Evolutionary conservation across 129 eudicot genomes (phyloP).

Genomic region (Chrysanthemum makinoi): DNA sequence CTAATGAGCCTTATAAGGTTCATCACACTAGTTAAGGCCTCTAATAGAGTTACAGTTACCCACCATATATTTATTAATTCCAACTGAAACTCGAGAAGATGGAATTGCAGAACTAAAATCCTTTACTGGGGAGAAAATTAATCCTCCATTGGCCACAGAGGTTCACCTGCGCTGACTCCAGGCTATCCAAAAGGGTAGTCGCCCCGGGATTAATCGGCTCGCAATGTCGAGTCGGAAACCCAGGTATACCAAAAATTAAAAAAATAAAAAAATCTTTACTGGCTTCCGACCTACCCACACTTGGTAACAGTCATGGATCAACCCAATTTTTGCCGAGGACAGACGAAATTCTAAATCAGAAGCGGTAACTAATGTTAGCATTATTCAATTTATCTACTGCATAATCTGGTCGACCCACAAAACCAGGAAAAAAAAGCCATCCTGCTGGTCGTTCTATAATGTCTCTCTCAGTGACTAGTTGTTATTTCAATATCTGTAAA

Average conservation of each 20-base stretch:
- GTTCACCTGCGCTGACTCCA: too few relatives aligned
- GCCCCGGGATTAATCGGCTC: too few relatives aligned
- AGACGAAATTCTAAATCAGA: slow-evolving; percentile 14
- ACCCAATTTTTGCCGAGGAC: slow-evolving; percentile 31
- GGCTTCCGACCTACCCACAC: slow-evolving; percentile 14
- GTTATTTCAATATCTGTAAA: slow-evolving; percentile 26
- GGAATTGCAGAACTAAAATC: not conserved
- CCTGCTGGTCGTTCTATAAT: slow-evolving; percentile 42
- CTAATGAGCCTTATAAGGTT: slow-evolving; percentile 11
- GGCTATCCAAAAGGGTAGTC: too few relatives aligned
- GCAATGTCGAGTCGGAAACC: too few relatives aligned
- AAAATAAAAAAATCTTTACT: too few relatives aligned
- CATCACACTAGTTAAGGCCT: slow-evolving; percentile 11
- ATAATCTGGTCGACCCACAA: slow-evolving; percentile 36
- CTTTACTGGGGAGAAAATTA: slow-evolving; percentile 5
- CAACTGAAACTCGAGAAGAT: slow-evolving; percentile 6
- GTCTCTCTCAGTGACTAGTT: not conserved
- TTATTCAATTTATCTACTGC: slow-evolving; percentile 5
- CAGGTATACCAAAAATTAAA: too few relatives aligned
- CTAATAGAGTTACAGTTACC: slow-evolving; percentile 18
- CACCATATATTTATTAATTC: slow-evolving; percentile 36
- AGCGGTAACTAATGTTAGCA: slow-evolving; percentile 16
- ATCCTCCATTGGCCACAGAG: too few relatives aligned
- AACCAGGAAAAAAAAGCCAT: slow-evolving; percentile 46
- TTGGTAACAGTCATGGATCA: slow-evolving; percentile 40